A percentile compares a stretch with the other conserved stretches of the same genome.
Conservation (phyloP, 2,329 filamentous ascomycete species). For the Sphaerulina populicola region DNA sequence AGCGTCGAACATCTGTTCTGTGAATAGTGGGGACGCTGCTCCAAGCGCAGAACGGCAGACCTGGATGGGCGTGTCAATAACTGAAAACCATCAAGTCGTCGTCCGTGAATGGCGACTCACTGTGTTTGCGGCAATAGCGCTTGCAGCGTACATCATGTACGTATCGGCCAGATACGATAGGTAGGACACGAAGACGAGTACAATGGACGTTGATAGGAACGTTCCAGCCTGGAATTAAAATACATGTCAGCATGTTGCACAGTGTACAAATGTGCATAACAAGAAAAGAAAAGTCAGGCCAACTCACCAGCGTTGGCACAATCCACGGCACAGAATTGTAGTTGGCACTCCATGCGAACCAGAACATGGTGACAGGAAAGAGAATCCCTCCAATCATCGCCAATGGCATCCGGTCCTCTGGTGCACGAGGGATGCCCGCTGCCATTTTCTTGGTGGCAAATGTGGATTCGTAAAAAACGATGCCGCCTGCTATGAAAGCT, state of each 20-base stretch:
- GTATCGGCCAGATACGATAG: constrained; percentile 49
- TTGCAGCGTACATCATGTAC: constrained; percentile 37
- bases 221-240: constrained; percentile 33
- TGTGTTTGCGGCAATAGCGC: constrained; percentile 25
- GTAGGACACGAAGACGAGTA: constrained; percentile 46
- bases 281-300: not conserved
- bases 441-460: constrained; percentile 35
- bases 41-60: constrained; percentile 24
- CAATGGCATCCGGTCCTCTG: constrained; percentile 37
- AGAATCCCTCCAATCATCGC: constrained; percentile 31
- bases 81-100: no score
- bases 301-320: constrained; percentile 34
- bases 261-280: not conserved
- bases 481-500: constrained; percentile 38
- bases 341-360: constrained; percentile 29
- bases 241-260: constrained; percentile 31
- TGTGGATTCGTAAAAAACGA: constrained; percentile 38
- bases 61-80: no score
- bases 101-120: not conserved
- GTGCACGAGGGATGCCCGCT: constrained; percentile 29
- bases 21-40: constrained; percentile 28
- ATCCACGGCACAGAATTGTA: constrained; percentile 41
- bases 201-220: constrained; percentile 36
- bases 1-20: constrained; percentile 29
- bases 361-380: constrained; percentile 31